A percentile compares a stretch with the other conserved stretches of the same genome.
phyloP scores from a whole-genome alignment of 371 early-diverging fungal species.

The Apophysomyces elegans region DNA sequence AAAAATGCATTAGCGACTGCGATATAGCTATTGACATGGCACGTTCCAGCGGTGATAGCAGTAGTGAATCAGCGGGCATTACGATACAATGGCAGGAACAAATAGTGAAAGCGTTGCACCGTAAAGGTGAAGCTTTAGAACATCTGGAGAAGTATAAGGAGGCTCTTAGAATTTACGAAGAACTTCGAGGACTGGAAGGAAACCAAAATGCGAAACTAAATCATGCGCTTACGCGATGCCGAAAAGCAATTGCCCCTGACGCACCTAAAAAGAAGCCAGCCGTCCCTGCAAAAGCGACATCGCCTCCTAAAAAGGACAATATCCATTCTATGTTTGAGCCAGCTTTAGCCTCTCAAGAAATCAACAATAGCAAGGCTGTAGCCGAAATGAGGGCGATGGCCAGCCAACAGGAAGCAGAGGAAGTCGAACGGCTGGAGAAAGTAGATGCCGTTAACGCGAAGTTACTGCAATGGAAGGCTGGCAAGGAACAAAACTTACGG shows the following conservation, averaged over 20 bases:
- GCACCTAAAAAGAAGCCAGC: constrained; percentile 21
- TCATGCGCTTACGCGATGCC: constrained; percentile 44
- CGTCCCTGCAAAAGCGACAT: background rate
- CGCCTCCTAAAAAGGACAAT: background rate
- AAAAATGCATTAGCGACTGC: constrained; percentile 71
- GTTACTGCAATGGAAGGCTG: constrained; percentile 68
- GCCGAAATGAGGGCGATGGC: constrained; percentile 76
- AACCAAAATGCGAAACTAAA: constrained; percentile 52
- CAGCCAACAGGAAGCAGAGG: constrained; percentile 73
- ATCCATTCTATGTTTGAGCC: background rate
- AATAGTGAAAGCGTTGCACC: constrained; percentile 67
- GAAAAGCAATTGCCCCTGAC: constrained; percentile 25
- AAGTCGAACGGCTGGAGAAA: constrained; percentile 71
- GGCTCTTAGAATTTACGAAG: constrained; percentile 75
- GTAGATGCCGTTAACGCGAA: constrained; percentile 81
- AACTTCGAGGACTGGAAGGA: constrained; percentile 51
- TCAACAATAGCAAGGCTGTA: constrained; percentile 61
- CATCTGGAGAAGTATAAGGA: constrained; percentile 76
- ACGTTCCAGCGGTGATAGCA: constrained; percentile 33
- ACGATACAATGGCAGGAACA: constrained; percentile 60
- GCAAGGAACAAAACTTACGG: constrained; percentile 90
- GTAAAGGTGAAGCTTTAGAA: constrained; percentile 84
- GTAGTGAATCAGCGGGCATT: constrained; percentile 40
- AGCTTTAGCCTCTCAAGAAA: constrained; percentile 20
- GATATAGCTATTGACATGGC: constrained; percentile 50